Evolutionary conservation across 31 red algal genomes (phyloP).

Genomic region (Asparagopsis taxiformis): DNA sequence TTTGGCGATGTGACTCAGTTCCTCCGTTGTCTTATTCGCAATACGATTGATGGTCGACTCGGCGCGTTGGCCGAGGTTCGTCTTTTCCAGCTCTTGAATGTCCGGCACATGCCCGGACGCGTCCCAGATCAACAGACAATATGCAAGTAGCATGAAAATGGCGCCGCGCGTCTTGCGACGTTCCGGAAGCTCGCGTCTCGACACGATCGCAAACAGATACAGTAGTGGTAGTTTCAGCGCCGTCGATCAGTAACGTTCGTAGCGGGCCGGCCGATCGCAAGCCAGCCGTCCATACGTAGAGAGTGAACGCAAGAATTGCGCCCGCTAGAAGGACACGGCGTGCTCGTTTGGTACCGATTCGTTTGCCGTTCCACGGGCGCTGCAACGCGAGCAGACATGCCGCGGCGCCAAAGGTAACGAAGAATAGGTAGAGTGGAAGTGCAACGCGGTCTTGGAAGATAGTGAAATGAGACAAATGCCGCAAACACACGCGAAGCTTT

Average conservation of each 20-base stretch:
- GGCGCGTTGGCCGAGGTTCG: slow-evolving; percentile 33
- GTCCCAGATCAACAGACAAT: slow-evolving; percentile 66
- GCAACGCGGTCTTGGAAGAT: slow-evolving; percentile 34
- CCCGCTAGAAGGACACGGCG: slow-evolving; percentile 24
- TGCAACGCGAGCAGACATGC: slow-evolving; percentile 33
- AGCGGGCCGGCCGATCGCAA: slow-evolving; percentile 56
- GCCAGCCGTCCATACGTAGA: slow-evolving; percentile 57
- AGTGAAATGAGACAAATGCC: slow-evolving; percentile 60
- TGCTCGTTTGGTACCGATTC: slow-evolving; percentile 60
- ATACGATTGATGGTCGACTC: slow-evolving; percentile 36
- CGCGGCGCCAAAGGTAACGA: slow-evolving; percentile 35
- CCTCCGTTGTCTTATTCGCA: slow-evolving; percentile 22
- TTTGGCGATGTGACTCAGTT: slow-evolving; percentile 9
- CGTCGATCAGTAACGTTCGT: slow-evolving; percentile 70
- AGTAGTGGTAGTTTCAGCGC: slow-evolving; percentile 69
- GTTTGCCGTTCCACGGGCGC: slow-evolving; percentile 60
- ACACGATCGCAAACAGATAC: slow-evolving; percentile 51
- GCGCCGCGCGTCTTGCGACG: slow-evolving; percentile 69
- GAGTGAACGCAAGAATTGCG: slow-evolving; percentile 23
- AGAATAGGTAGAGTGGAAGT: slow-evolving; percentile 39
- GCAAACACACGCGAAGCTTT: slow-evolving; percentile 71
- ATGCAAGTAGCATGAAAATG: slow-evolving; percentile 54
- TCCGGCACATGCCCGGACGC: slow-evolving; percentile 61
- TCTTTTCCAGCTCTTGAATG: slow-evolving; percentile 45
- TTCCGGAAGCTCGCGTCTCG: slow-evolving; percentile 59